phyloP scores from a whole-genome alignment of 2,329 filamentous ascomycete species.

The Alternaria sp. region DNA sequence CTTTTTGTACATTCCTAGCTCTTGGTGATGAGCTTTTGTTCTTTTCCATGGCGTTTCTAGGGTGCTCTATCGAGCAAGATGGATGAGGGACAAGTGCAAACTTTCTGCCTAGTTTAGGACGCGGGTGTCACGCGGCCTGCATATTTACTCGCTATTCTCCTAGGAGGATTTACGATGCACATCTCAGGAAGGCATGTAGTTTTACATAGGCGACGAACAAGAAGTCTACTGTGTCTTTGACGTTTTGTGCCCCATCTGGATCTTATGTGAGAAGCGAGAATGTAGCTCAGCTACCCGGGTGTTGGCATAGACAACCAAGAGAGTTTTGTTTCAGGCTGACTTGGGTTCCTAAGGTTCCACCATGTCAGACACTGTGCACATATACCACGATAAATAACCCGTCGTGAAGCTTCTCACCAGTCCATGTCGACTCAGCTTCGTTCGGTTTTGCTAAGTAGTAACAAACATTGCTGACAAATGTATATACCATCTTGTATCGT shows the following conservation, averaged over 20 bases:
- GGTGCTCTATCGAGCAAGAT: not conserved
- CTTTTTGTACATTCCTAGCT: slow-evolving; percentile 30
- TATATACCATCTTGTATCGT: not conserved
- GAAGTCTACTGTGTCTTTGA: not conserved
- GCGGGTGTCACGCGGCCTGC: not conserved
- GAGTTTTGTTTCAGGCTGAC: not conserved
- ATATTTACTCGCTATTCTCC: not conserved
- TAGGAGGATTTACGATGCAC: not conserved
- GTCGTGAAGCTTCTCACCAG: not conserved
- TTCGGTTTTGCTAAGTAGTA: not conserved
- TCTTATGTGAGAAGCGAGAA: not conserved
- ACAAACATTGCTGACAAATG: not conserved
- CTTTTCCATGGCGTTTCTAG: slow-evolving; percentile 14
- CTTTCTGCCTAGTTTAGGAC: not conserved
- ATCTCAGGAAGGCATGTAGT: slow-evolving; percentile 1
- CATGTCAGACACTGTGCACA: not conserved
- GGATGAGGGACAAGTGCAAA: slow-evolving; percentile 1
- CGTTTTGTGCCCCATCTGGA: not conserved
- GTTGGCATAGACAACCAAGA: not conserved
- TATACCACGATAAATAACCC: not conserved
- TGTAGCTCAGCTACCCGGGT: not conserved
- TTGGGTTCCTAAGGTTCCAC: not conserved
- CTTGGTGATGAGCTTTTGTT: slow-evolving; percentile 23
- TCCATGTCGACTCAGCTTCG: not conserved
- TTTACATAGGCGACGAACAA: not conserved